A percentile compares a stretch with the other conserved stretches of the same genome.
These are phyloP conservation scores for Zoysia matrella DNA, from an alignment of 202 grass and related monocot species.

Conservation along the genomic window DNA sequence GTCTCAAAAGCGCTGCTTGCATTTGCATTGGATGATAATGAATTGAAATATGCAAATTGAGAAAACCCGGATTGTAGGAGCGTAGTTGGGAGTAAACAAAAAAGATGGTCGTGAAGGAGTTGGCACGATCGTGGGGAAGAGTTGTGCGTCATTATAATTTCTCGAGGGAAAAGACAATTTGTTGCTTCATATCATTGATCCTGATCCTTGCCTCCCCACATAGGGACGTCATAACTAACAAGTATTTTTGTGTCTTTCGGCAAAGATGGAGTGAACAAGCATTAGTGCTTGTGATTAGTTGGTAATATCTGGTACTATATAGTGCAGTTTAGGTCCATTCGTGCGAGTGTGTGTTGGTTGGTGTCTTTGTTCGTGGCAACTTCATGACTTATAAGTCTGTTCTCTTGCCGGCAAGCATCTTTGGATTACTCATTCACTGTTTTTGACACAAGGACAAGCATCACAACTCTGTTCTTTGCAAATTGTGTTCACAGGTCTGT, in stretches of 20 bases:
- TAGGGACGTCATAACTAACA: slow-evolving; percentile 16
- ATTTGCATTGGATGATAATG: slow-evolving; percentile 15
- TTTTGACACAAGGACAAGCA: neutral
- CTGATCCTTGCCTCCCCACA: slow-evolving; percentile 54
- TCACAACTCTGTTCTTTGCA: neutral
- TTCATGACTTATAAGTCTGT: neutral
- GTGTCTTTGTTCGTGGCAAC: neutral
- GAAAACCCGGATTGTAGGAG: slow-evolving; percentile 36
- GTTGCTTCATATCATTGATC: slow-evolving; percentile 51
- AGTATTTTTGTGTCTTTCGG: neutral
- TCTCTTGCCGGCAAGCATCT: neutral
- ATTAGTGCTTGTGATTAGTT: neutral
- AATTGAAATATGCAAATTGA: slow-evolving; percentile 9
- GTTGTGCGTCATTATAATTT: slow-evolving; percentile 47
- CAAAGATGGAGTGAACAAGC: neutral
- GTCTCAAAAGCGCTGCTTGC: slow-evolving; percentile 30
- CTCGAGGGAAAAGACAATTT: slow-evolving; percentile 3
- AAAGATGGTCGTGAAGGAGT: slow-evolving; percentile 37
- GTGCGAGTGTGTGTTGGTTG: slow-evolving; percentile 6
- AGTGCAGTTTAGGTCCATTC: slow-evolving; percentile 9
- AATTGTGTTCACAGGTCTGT: neutral
- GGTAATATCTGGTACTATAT: slow-evolving; percentile 6
- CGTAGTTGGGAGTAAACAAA: slow-evolving; percentile 44
- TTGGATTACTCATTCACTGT: neutral
- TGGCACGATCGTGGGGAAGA: slow-evolving; percentile 64